Base-by-base conservation (phyloP, 1,284 basidiomycete genomes). In the Exsudoporus floridanus region DNA sequence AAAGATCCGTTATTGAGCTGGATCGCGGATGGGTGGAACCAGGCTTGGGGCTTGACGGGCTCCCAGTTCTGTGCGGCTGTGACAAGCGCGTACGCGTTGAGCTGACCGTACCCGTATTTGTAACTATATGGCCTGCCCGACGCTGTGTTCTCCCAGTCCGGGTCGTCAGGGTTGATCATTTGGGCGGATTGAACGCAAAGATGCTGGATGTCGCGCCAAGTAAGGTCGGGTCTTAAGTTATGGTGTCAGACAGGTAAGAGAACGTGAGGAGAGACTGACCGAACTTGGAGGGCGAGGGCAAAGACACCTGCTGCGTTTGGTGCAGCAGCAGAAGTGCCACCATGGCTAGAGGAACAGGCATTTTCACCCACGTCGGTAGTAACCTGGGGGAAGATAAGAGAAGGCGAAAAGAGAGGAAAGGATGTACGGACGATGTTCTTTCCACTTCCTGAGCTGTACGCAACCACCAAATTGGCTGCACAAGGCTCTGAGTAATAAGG, bases 401-500 rank as follows among this genome's bases (percentile, higher is more conserved):
- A 38, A 59, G 16, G 53, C 44, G 16, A 7, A 35, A 47, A n/a
- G 49, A 47, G 46, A 37, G 41, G 35, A 55, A 41, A 38, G 46
- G 36, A 51, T 51, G 19, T 41, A 80, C 91, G 61, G 57, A 95
- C 93, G 54, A 98, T 98, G 60, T 88, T 85, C 65, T 95, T 87
- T 8, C 94, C 93, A 57, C 88, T 88, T n/a, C 97, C 97, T 14
- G 96, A 98, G 57, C 92, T 95, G 63, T 95, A 98, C 1, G 94
- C 92, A 7, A 97, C 94, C 46, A 97, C 80, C 82, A 99, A 88
- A 73, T 98, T 98, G 0, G 97, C 96, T 3, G 95, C 88, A 70
- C 97, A 99, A 48, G 94, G 77, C 71, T 99, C 97, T 9, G 96
- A 99, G 66, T 99, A 99, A 67, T 91, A 94, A 7, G 97, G 97